Conservation (phyloP, 2,329 filamentous ascomycete species). For the Colletotrichum euphorbiae region DNA sequence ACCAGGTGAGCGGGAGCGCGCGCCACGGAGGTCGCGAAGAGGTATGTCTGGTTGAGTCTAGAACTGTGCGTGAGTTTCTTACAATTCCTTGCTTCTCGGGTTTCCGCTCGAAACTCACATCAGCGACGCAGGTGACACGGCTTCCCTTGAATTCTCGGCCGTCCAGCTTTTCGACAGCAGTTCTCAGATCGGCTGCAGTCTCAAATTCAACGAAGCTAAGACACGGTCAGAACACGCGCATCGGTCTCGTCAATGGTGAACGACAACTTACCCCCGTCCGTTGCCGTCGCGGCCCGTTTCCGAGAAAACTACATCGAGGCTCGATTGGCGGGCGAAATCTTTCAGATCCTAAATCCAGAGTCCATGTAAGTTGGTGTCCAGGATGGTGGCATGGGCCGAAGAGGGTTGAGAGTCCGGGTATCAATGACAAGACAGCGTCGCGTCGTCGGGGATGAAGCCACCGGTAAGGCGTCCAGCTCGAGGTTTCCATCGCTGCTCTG, state of each 20-base stretch:
- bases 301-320: conserved; percentile 97
- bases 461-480: conserved; percentile 30
- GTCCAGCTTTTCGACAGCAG: conserved; percentile 95
- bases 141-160: conserved; percentile 92
- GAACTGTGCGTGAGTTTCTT: conserved; percentile 17
- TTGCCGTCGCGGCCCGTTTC: conserved; percentile 94
- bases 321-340: conserved; percentile 98
- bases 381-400: conserved; percentile 36
- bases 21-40: conserved; percentile 71
- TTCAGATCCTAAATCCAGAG: conserved; percentile 94
- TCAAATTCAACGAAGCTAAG: conserved; percentile 97
- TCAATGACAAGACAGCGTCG: conserved; percentile 24
- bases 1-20: conserved; percentile 82
- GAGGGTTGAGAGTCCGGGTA: conserved; percentile 28
- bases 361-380: conserved; percentile 78
- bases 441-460: conserved; percentile 6
- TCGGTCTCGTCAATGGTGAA: background rate
- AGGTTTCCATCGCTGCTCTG: conserved; percentile 31
- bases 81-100: background rate
- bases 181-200: conserved; percentile 87
- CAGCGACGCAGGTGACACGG: conserved; percentile 85
- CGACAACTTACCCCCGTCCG: conserved; percentile 81
- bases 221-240: background rate
- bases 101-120: conserved; percentile 71
- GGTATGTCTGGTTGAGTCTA: conserved; percentile 85